phyloP scores from a whole-genome alignment of 805 yeast species.

The Trichomonascus vanleenenianus region DNA sequence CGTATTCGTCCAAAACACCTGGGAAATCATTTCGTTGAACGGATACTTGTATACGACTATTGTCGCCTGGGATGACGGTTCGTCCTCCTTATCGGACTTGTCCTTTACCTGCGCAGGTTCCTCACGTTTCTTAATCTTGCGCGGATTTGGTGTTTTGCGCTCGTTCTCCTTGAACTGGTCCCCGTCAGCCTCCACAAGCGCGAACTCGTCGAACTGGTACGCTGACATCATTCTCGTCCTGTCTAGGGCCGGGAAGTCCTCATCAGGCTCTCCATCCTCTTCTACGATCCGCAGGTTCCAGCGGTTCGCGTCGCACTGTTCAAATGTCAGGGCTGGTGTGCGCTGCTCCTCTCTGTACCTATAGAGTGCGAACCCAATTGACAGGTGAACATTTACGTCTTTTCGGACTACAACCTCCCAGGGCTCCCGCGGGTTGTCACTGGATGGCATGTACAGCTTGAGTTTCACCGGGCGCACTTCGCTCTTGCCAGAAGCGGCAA shows the following conservation, averaged over 20 bases:
- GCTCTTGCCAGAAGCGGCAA: slow-evolving; percentile 29
- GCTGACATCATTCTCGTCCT: slow-evolving; percentile 57
- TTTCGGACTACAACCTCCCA: slow-evolving; percentile 29
- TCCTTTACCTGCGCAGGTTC: too few relatives aligned
- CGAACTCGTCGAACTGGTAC: slow-evolving; percentile 77
- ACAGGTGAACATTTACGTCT: slow-evolving; percentile 42
- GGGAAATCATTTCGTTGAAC: slow-evolving; percentile 25
- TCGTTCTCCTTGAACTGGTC: slow-evolving; percentile 28
- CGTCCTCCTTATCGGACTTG: not conserved
- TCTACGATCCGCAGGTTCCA: slow-evolving; percentile 82
- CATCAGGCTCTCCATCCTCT: slow-evolving; percentile 89
- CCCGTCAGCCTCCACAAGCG: slow-evolving; percentile 50
- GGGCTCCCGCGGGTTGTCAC: slow-evolving; percentile 24
- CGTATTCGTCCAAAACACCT: slow-evolving; percentile 22
- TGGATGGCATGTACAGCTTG: slow-evolving; percentile 29
- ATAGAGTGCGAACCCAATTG: slow-evolving; percentile 47
- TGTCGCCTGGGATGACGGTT: slow-evolving; percentile 8
- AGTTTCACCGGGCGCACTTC: slow-evolving; percentile 26
- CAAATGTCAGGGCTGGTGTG: slow-evolving; percentile 22
- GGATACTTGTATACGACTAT: slow-evolving; percentile 27
- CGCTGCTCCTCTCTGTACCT: slow-evolving; percentile 23
- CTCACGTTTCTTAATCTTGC: slow-evolving; percentile 9
- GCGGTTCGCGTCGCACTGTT: slow-evolving; percentile 45
- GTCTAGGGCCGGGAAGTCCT: slow-evolving; percentile 79
- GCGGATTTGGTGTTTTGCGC: slow-evolving; percentile 25